phyloP scores from a whole-genome alignment of 2,329 filamentous ascomycete genomes.

The Fusarium musae region DNA sequence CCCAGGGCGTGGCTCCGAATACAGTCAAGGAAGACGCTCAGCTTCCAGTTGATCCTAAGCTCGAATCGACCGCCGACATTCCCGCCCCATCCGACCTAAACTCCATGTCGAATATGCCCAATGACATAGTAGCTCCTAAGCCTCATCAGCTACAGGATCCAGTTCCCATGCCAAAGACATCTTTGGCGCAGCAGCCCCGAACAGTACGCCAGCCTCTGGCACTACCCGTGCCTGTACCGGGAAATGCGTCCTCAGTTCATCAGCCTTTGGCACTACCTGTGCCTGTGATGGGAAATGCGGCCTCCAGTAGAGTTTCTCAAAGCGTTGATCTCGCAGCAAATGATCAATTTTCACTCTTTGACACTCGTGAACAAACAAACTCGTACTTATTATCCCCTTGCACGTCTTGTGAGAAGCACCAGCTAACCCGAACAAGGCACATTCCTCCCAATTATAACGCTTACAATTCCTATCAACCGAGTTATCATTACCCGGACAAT shows the following conservation, averaged over 20 bases:
- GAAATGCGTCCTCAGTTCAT: neutral
- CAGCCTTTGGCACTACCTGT: neutral
- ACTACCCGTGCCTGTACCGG: neutral
- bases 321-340: neutral
- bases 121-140: neutral
- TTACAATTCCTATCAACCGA: neutral
- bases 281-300: neutral
- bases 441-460: neutral
- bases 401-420: neutral
- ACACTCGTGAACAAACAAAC: neutral
- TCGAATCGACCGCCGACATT: neutral
- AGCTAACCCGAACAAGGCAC: neutral
- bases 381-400: neutral
- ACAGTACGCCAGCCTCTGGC: neutral
- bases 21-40: neutral
- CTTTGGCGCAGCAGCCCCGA: neutral
- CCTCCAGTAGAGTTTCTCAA: neutral
- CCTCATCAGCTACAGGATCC: neutral
- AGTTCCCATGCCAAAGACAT: neutral
- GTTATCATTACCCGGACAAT: neutral
- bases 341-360: neutral
- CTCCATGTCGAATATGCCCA: neutral
- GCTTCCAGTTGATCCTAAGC: neutral
- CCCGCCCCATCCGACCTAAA: neutral
- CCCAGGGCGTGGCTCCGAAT: neutral